Conservation (phyloP, 1,139 yeast genomes). For the Pichia norvegensis region DNA sequence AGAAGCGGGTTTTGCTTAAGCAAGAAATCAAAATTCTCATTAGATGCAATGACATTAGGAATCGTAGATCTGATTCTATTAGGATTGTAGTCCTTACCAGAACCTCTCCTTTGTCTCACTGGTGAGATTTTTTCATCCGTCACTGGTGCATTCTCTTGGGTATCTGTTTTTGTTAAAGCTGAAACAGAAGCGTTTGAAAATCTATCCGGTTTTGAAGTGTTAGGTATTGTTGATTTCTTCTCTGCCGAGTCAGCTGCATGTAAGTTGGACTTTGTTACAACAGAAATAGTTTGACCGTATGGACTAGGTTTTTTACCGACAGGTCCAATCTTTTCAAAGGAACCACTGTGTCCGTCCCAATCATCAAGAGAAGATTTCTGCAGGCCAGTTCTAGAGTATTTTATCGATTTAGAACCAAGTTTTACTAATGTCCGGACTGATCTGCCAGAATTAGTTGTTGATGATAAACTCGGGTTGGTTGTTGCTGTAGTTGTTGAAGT, state of each 20-base stretch:
- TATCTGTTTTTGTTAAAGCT: neutral
- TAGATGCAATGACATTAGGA: neutral
- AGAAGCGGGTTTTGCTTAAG: neutral
- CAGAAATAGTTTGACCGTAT: conserved; percentile 27
- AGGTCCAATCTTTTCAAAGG: conserved; percentile 28
- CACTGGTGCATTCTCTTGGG: neutral
- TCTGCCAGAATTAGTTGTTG: conserved; percentile 1
- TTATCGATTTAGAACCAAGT: conserved; percentile 11
- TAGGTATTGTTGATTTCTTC: neutral
- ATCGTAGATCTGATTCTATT: neutral
- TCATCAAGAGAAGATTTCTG: conserved; percentile 7
- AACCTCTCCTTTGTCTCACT: neutral
- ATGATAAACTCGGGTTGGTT: neutral
- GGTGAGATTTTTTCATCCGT: neutral
- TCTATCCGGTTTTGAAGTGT: neutral
- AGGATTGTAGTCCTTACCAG: neutral
- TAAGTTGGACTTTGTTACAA: conserved; percentile 25
- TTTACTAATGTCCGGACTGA: conserved; percentile 11
- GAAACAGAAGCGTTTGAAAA: neutral
- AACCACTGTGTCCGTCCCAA: conserved; percentile 17
- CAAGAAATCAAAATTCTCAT: neutral
- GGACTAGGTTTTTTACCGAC: conserved; percentile 28
- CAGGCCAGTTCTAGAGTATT: conserved; percentile 2
- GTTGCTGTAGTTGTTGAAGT: conserved; percentile 1
- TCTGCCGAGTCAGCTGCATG: conserved; percentile 13